phyloP scores from a whole-genome alignment of 2,329 filamentous ascomycete genomes.

The Chalaropsis ovoidea region DNA sequence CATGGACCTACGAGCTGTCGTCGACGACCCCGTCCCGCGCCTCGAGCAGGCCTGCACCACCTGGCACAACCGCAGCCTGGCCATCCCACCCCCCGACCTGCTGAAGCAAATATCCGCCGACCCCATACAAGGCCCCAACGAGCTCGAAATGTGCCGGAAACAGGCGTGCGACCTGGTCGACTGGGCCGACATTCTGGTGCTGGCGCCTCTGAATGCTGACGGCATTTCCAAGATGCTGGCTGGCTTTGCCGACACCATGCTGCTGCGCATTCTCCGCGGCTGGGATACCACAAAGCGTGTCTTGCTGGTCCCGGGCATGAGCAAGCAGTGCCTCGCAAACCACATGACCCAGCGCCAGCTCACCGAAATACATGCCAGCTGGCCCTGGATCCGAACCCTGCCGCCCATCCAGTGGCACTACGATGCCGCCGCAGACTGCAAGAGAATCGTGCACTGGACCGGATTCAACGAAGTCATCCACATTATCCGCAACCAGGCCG shows the following conservation, averaged over 20 bases:
- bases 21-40: conserved; percentile 55
- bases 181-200: conserved; percentile 79
- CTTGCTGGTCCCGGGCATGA: conserved; percentile 80
- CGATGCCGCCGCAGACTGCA: conserved; percentile 41
- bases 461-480: conserved; percentile 61
- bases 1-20: conserved; percentile 51
- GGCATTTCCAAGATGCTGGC: conserved; percentile 79
- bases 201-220: conserved; percentile 76
- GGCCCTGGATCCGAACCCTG: conserved; percentile 77
- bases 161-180: conserved; percentile 59
- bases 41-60: conserved; percentile 53
- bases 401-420: conserved; percentile 76
- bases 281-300: conserved; percentile 85
- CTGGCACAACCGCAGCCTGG: conserved; percentile 44
- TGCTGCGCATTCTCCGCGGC: conserved; percentile 69
- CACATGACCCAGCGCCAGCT: conserved; percentile 81
- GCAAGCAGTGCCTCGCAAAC: conserved; percentile 78
- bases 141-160: conserved; percentile 22
- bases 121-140: conserved; percentile 24
- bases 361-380: conserved; percentile 69
- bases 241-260: conserved; percentile 68
- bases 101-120: conserved; percentile 16
- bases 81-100: conserved; percentile 35
- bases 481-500: conserved; percentile 66
- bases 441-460: conserved; percentile 50